phyloP scores from a whole-genome alignment of 805 yeast species.

The Tetrapisispora taiwanensis region DNA sequence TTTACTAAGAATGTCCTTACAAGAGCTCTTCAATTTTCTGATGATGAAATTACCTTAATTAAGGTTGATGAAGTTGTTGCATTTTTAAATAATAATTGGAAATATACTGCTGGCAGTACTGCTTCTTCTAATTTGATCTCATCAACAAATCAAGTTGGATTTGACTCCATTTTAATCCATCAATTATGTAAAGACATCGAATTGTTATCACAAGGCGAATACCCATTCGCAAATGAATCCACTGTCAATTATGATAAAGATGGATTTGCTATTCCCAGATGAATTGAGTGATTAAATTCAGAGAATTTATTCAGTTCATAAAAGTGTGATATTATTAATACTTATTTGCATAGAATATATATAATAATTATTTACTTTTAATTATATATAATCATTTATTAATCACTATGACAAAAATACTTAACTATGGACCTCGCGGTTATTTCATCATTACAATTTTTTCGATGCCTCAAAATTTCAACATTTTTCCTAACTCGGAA shows the following conservation, averaged over 20 bases:
- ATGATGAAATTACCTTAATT: background rate
- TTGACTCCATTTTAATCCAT: slow-evolving; percentile 26
- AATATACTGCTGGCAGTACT: slow-evolving; percentile 5
- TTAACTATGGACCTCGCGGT: too few relatives aligned
- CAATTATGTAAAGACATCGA: slow-evolving; percentile 27
- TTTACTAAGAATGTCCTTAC: slow-evolving; percentile 22
- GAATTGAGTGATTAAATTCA: background rate
- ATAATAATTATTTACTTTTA: too few relatives aligned
- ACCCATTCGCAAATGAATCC: background rate
- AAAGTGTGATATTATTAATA: too few relatives aligned
- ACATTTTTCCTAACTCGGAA: background rate
- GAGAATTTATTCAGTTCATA: background rate
- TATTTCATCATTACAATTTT: background rate
- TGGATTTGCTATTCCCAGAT: slow-evolving; percentile 3
- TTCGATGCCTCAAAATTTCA: background rate
- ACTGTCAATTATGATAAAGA: background rate
- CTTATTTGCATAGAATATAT: too few relatives aligned
- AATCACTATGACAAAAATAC: too few relatives aligned
- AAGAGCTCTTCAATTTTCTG: slow-evolving; percentile 12
- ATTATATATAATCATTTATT: too few relatives aligned
- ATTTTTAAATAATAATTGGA: slow-evolving; percentile 21
- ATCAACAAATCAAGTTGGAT: slow-evolving; percentile 22
- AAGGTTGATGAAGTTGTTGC: slow-evolving; percentile 6
- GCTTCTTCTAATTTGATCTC: slow-evolving; percentile 1
- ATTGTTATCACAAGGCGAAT: background rate